These are phyloP conservation scores for Volvox reticuliferus DNA, from an alignment of 139 green algal genomes.

Conservation along the genomic window DNA sequence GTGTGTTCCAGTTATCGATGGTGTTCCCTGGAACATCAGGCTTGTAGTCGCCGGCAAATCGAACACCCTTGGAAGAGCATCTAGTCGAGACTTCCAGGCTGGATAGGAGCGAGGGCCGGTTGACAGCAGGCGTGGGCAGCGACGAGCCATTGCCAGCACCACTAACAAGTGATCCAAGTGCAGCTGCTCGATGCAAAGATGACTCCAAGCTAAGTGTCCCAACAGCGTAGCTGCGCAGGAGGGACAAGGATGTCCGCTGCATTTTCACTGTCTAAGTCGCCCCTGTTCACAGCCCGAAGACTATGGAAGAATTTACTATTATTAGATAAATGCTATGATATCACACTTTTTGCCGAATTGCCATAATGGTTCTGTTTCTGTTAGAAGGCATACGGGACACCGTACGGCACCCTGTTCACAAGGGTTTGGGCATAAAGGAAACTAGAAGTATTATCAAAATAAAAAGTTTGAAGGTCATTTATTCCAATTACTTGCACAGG, in stretches of 20 bases:
- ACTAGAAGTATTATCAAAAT: too few relatives aligned
- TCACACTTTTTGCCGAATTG: too few relatives aligned
- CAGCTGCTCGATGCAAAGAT: conserved; percentile 9
- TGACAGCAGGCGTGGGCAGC: background rate
- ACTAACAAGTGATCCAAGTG: background rate
- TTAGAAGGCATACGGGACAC: too few relatives aligned
- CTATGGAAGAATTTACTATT: too few relatives aligned
- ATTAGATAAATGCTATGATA: too few relatives aligned
- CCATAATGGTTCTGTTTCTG: too few relatives aligned
- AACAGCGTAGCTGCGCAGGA: background rate
- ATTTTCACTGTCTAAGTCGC: background rate
- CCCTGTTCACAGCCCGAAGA: background rate
- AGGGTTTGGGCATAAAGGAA: too few relatives aligned
- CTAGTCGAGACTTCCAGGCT: background rate
- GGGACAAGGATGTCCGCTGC: conserved; percentile 29
- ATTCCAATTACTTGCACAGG: too few relatives aligned
- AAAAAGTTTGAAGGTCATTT: too few relatives aligned
- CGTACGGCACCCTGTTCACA: too few relatives aligned
- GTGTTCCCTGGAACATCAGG: conserved; percentile 39
- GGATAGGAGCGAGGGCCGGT: background rate
- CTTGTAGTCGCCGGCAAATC: conserved; percentile 34
- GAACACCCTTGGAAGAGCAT: background rate
- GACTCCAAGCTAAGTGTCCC: conserved; percentile 7
- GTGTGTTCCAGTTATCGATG: conserved; percentile 29
- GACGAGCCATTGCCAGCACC: background rate